Conservation (phyloP, 2,329 filamentous ascomycete genomes). For the Alternaria postmessia region DNA sequence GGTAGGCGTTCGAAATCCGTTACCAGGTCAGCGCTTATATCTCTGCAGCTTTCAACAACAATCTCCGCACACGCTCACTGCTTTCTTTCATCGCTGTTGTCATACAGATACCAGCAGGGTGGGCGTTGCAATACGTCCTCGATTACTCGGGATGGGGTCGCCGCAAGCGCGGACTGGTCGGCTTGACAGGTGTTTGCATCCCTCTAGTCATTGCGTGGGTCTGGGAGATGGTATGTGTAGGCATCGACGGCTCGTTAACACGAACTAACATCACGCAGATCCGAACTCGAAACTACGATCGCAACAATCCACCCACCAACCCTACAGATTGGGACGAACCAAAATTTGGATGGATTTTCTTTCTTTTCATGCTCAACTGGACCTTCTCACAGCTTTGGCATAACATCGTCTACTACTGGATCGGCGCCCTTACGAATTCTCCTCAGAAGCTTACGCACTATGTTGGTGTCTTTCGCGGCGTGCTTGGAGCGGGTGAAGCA, state of each 20-base stretch:
- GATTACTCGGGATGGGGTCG: slow-evolving; percentile 41
- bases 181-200: slow-evolving; percentile 35
- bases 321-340: slow-evolving; percentile 40
- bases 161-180: slow-evolving; percentile 39
- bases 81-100: slow-evolving; percentile 41
- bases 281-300: slow-evolving; percentile 43
- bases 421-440: slow-evolving; percentile 43
- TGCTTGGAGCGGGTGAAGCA: slow-evolving; percentile 42
- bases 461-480: slow-evolving; percentile 41
- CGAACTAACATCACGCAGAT: slow-evolving; percentile 23
- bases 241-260: not conserved
- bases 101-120: slow-evolving; percentile 42
- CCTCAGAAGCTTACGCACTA: slow-evolving; percentile 44
- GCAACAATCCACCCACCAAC: slow-evolving; percentile 28
- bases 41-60: slow-evolving; percentile 36
- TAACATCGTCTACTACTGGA: slow-evolving; percentile 45
- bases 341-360: slow-evolving; percentile 39
- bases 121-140: slow-evolving; percentile 40
- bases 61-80: slow-evolving; percentile 37
- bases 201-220: slow-evolving; percentile 40
- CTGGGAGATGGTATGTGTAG: slow-evolving; percentile 41
- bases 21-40: not conserved
- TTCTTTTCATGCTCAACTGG: slow-evolving; percentile 45
- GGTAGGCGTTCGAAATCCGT: slow-evolving; percentile 18
- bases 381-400: slow-evolving; percentile 44